These are phyloP conservation scores for Yarrowia deformans DNA, from an alignment of 805 yeast species.

Conservation along the genomic window DNA sequence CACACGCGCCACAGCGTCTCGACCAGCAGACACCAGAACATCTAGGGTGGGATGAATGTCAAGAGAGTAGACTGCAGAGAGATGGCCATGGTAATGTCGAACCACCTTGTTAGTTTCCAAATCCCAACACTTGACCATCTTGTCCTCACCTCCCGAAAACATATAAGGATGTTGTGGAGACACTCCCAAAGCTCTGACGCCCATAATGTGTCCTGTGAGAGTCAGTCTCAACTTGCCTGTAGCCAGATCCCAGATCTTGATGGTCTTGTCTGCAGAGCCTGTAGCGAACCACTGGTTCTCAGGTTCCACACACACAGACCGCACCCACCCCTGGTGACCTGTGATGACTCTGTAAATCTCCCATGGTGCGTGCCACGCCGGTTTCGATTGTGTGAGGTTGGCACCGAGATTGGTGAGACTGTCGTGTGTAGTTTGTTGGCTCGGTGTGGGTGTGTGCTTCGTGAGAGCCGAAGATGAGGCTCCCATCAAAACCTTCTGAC, in stretches of 20 bases:
- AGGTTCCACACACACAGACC: constrained; percentile 83
- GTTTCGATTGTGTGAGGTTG: constrained; percentile 42
- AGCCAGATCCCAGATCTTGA: constrained; percentile 90
- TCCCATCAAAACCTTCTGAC: constrained; percentile 18
- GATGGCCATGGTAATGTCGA: constrained; percentile 92
- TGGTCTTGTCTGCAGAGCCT: constrained; percentile 87
- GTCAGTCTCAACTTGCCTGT: constrained; percentile 73
- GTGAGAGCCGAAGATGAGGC: constrained; percentile 22
- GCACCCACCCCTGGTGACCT: constrained; percentile 94
- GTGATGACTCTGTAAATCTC: constrained; percentile 72
- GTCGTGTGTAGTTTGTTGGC: constrained; percentile 14
- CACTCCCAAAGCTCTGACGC: constrained; percentile 76
- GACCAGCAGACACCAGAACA: constrained; percentile 82
- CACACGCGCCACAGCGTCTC: constrained; percentile 83
- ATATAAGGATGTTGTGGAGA: constrained; percentile 83
- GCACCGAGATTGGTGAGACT: constrained; percentile 37
- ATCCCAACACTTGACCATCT: constrained; percentile 94
- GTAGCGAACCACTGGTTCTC: constrained; percentile 90
- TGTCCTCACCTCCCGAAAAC: constrained; percentile 93
- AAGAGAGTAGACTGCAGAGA: constrained; percentile 84
- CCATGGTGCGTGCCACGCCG: constrained; percentile 70
- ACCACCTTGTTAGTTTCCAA: constrained; percentile 81
- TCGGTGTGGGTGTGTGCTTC: not conserved
- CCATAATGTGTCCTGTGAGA: constrained; percentile 89
- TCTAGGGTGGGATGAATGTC: constrained; percentile 89